Base-by-base conservation (phyloP, 306 rosid genomes). In the Glycyrrhiza uralensis region DNA sequence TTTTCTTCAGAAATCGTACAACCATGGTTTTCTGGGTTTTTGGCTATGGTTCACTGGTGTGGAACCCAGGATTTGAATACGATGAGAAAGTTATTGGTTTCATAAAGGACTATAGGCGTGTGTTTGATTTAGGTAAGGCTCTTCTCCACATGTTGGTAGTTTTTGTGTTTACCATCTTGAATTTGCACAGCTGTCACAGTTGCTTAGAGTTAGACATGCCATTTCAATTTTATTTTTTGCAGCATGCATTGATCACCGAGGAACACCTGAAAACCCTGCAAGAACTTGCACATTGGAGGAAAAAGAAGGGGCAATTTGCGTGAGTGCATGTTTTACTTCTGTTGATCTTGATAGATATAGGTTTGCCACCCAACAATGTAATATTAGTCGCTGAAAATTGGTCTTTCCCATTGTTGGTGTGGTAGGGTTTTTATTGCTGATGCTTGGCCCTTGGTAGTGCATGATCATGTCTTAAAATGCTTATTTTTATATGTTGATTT, bases 201-300 rank as follows among this genome's bases (percentile, higher is more conserved):
- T 58, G 50, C 65, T 75, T 24, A 71, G 36, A 52, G 59, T 75
- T 24, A 71, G 36, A 52, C 10, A 1, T 67, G 33, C 3, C 12
- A 18, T 52, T 85, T 38, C 28, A 2, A 1, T 6, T 54, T n/a
- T n/a, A n/a, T 26, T 14, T 15, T 49, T 45, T 15, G 80, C 81
- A 91, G 99, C 99, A 0, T 95, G 99, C 76, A 81, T 95, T 71
- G 99, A 95, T 61, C 99, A 95, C 65, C 55, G 96, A 61, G 99
- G 99, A 32, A 95, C 99, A 6, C 96, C 92, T 38, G 93, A 95
- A 82, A 71, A 76, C 63, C 99, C 99, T 38, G 99, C 99, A 5
- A 80, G 99, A 78, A 91, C 93, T 81, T 89, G 96, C 93, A 79
- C 97, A 0, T 77, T 95, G 82, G 97, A 95, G 76, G 28, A 77